These are phyloP conservation scores for Anisogramma anomala DNA, from an alignment of 2,329 filamentous ascomycete genomes.

Conservation along the genomic window DNA sequence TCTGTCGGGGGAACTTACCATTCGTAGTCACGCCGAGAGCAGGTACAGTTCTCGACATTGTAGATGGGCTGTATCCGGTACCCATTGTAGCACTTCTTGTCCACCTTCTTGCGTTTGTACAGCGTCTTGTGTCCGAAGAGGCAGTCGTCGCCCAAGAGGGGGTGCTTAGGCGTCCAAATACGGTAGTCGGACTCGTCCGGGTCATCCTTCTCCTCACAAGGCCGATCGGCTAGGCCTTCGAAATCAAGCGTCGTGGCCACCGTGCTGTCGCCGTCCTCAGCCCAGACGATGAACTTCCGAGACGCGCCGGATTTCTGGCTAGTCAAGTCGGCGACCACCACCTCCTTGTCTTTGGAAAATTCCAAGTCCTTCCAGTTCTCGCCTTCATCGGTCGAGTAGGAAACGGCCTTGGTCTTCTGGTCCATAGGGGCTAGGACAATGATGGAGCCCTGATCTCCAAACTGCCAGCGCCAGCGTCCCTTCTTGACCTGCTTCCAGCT, in stretches of 20 bases:
- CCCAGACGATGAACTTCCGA: conserved; percentile 88
- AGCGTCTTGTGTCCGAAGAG: conserved; percentile 84
- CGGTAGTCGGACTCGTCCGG: conserved; percentile 57
- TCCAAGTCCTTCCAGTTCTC: conserved; percentile 63
- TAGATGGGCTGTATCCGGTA: conserved; percentile 59
- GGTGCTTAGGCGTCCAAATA: conserved; percentile 79
- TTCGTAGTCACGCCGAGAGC: conserved; percentile 78
- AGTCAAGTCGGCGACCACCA: conserved; percentile 68
- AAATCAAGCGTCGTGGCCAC: conserved; percentile 84
- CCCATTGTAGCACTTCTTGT: conserved; percentile 71
- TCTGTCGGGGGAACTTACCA: conserved; percentile 48
- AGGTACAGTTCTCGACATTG: conserved; percentile 67
- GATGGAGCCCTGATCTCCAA: conserved; percentile 88
- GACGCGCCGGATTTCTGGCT: conserved; percentile 83
- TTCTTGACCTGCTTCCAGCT: conserved; percentile 79
- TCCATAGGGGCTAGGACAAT: conserved; percentile 73
- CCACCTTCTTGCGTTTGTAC: conserved; percentile 83
- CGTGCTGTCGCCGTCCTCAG: conserved; percentile 46
- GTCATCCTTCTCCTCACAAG: conserved; percentile 57
- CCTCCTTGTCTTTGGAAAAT: conserved; percentile 55
- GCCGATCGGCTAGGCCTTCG: conserved; percentile 59
- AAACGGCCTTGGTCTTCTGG: conserved; percentile 52
- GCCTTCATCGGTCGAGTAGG: conserved; percentile 75
- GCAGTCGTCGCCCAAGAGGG: conserved; percentile 64
- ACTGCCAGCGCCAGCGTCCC: conserved; percentile 85